phyloP scores from a whole-genome alignment of 1,284 basidiomycete species.

The Wallemia ichthyophaga region DNA sequence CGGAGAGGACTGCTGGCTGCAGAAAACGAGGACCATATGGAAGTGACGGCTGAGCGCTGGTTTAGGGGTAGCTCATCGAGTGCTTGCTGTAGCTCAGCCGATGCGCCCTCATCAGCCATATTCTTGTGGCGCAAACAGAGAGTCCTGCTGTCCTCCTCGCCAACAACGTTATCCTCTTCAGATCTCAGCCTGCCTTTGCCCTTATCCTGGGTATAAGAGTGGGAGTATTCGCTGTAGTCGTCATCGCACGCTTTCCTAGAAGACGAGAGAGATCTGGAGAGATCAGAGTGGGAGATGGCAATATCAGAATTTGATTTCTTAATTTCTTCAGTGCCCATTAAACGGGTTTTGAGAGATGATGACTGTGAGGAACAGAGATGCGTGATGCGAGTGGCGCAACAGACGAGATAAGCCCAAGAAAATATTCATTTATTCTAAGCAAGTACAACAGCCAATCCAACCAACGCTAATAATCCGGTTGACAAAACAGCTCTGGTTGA shows the following conservation, averaged over 20 bases:
- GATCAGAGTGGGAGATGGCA: too few species aligned
- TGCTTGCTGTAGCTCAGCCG: constrained; percentile 74
- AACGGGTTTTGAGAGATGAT: too few species aligned
- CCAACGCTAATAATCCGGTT: neutral
- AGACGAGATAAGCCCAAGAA: neutral
- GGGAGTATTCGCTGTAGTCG: neutral
- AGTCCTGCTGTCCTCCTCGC: constrained; percentile 21
- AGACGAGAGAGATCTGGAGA: too few species aligned
- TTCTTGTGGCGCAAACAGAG: constrained; percentile 74
- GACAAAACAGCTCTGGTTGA: neutral
- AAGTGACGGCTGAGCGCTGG: constrained; percentile 66
- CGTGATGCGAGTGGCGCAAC: neutral
- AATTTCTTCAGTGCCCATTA: neutral
- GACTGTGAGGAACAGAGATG: too few species aligned
- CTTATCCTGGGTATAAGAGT: neutral
- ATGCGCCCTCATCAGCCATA: constrained; percentile 90
- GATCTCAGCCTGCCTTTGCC: neutral
- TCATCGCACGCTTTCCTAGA: neutral
- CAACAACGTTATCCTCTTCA: neutral
- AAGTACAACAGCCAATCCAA: neutral
- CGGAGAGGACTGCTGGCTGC: constrained; percentile 69
- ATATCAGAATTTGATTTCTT: neutral
- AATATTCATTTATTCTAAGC: neutral
- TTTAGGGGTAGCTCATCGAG: constrained; percentile 67
- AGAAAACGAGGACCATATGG: constrained; percentile 89